Base-by-base conservation (phyloP, 208 protist genomes). In the Angomonas ambiguus region DNA sequence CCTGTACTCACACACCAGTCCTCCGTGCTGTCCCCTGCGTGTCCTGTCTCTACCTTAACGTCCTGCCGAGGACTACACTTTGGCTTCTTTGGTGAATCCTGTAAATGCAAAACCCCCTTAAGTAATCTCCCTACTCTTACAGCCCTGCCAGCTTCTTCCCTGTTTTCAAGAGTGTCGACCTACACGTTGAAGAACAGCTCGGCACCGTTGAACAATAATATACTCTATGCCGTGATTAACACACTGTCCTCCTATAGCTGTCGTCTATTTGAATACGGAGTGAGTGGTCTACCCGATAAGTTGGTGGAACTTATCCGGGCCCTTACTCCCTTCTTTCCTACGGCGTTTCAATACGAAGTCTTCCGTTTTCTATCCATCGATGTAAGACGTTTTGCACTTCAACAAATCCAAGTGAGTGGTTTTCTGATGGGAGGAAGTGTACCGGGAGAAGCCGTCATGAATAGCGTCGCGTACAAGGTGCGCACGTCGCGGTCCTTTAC, bases 301-400 rank as follows among this genome's bases (percentile, higher is more conserved):
- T 64, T 93, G 49, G 62, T 42, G 13, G 42, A 48, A 22, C 33
- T 87, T 10, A 63, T 88, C 25, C 27, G 20, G 10, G 60, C 51
- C 5, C 55, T 93, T 6, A 30, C 59, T 0, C 69, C 69, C 1
- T 72, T 68, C 31, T 67, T 93, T 18, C 82, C 86, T 4, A 58
- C 88, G 5, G 25, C 65, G 0, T 73, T 91, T 31, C 92, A 93
- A 61, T 59, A 71, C 25, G 70, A 82, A 35, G 75, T 84, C 16
- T 62, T 76, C 20, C 79, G 84, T 60, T 95, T 92, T 61, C 42
- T 93, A 1, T 59, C 82, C 10, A 67, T 90, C 16, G 83, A 80
- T 49, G 92, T 85, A 68, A 79, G 77, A 4, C 77, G 90, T n/a
- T 95, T 77, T 71, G 90, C 79, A 5, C 68, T 91, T 1, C 74